These are phyloP conservation scores for Microcyclospora pomicola DNA, from an alignment of 2,329 filamentous ascomycete species.

Conservation along the genomic window DNA sequence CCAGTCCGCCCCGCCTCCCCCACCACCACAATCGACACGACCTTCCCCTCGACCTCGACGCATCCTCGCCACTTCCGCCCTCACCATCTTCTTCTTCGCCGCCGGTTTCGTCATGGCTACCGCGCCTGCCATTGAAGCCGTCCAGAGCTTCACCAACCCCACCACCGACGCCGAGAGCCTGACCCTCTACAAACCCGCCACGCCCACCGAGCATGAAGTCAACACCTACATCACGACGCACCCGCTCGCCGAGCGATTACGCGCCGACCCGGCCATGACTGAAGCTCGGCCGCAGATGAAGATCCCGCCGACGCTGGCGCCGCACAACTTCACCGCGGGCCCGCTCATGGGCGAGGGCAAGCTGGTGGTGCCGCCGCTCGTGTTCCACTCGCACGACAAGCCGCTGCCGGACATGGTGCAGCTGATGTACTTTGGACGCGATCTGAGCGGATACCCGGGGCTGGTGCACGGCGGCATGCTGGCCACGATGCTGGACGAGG, in stretches of 20 bases:
- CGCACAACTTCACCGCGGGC: slow-evolving; percentile 68
- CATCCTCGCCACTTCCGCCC: slow-evolving; percentile 34
- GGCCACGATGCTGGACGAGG: slow-evolving; percentile 87
- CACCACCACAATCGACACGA: slow-evolving; percentile 1
- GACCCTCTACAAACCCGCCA: slow-evolving; percentile 45
- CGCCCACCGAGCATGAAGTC: slow-evolving; percentile 41
- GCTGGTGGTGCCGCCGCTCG: slow-evolving; percentile 67
- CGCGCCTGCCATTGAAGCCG: slow-evolving; percentile 37
- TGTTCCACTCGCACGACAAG: slow-evolving; percentile 52
- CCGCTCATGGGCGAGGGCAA: slow-evolving; percentile 61
- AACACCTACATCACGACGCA: slow-evolving; percentile 63
- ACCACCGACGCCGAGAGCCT: slow-evolving; percentile 63
- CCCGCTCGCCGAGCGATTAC: slow-evolving; percentile 56
- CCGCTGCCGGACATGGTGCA: slow-evolving; percentile 46
- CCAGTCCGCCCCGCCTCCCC: background rate
- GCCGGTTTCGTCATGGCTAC: slow-evolving; percentile 45
- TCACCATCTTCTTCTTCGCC: slow-evolving; percentile 35
- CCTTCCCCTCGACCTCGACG: slow-evolving; percentile 12
- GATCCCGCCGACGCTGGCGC: slow-evolving; percentile 56
- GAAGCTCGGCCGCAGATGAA: slow-evolving; percentile 81
- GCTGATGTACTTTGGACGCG: slow-evolving; percentile 62
- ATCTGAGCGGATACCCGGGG: slow-evolving; percentile 78
- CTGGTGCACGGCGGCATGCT: slow-evolving; percentile 83
- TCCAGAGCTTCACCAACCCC: slow-evolving; percentile 38
- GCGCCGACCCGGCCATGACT: slow-evolving; percentile 49